Evolutionary conservation across 176 grass and related monocot genomes (phyloP).

Genomic region (Oryza officinalis): DNA sequence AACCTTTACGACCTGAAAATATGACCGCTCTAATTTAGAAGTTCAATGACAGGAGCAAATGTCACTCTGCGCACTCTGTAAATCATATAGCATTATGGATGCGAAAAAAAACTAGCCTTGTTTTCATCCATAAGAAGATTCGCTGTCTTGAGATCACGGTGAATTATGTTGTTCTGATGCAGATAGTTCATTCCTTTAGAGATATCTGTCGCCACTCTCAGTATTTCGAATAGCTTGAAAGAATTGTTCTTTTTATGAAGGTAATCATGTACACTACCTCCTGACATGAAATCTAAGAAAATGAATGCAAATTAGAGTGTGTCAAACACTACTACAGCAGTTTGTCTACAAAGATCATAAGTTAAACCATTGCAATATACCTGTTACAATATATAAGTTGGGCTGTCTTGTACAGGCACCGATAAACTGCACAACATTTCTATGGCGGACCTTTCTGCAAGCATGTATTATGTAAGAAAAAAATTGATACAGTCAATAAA

Average conservation of each 20-base stretch:
- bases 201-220: conserved; percentile 65
- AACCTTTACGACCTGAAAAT: conserved; percentile 77
- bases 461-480: conserved; percentile 2
- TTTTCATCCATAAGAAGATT: conserved; percentile 98
- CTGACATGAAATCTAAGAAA: conserved; percentile 78
- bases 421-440: conserved; percentile 84
- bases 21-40: neutral
- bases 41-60: neutral
- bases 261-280: conserved; percentile 70
- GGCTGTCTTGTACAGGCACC: conserved; percentile 80
- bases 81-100: neutral
- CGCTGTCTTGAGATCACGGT: conserved; percentile 81
- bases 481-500: conserved; percentile 13
- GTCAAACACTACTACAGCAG: conserved; percentile 7
- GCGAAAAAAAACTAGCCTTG: conserved; percentile 47
- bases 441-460: conserved; percentile 84
- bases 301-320: neutral
- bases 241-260: conserved; percentile 64
- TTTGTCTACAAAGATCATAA: neutral
- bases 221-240: conserved; percentile 70
- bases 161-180: conserved; percentile 85
- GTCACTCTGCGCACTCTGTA: neutral
- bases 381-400: conserved; percentile 76
- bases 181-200: conserved; percentile 89
- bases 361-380: conserved; percentile 26